A percentile compares a stretch with the other conserved stretches of the same genome.
phyloP scores from a whole-genome alignment of 1,284 basidiomycete genomes.

The Pterulicium gracile region DNA sequence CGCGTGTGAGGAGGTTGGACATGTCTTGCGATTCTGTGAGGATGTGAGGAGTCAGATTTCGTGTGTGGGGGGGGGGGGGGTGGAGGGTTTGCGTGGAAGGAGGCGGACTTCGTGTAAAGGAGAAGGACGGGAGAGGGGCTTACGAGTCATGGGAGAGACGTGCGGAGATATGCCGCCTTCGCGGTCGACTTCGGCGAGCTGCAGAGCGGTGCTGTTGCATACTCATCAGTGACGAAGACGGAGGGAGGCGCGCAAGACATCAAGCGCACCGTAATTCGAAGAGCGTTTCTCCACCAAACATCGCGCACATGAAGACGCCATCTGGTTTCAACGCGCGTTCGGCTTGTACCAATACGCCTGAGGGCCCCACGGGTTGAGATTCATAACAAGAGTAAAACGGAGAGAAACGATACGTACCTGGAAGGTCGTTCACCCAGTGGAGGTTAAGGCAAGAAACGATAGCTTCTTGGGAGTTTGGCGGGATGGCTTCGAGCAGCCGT shows the following conservation, averaged over 20 bases:
- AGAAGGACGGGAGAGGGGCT: constrained; percentile 13
- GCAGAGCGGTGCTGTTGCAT: too few species aligned
- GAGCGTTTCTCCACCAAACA: constrained; percentile 93
- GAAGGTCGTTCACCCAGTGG: constrained; percentile 98
- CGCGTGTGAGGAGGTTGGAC: constrained; percentile 84
- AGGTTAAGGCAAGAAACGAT: constrained; percentile 86
- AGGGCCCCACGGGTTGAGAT: too few species aligned
- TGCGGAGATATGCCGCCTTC: constrained; percentile 94
- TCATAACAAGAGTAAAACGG: constrained; percentile 2
- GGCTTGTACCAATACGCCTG: constrained; percentile 86
- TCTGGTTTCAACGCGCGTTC: constrained; percentile 82
- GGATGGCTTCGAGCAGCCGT: constrained; percentile 49
- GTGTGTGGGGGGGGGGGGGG: not conserved
- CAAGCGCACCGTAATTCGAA: constrained; percentile 84
- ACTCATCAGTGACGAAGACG: too few species aligned
- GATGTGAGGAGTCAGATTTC: not conserved
- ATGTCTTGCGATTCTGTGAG: constrained; percentile 76
- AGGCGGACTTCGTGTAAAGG: constrained; percentile 3
- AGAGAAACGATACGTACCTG: constrained; percentile 42
- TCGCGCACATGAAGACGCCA: constrained; percentile 89
- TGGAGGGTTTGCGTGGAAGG: too few species aligned
- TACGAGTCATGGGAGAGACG: constrained; percentile 95
- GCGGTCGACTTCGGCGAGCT: constrained; percentile 90
- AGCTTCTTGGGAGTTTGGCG: constrained; percentile 77
- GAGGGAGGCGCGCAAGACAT: too few species aligned